These are phyloP conservation scores for Fusarium nodosum DNA, from an alignment of 2,329 filamentous ascomycete species.

Conservation along the genomic window DNA sequence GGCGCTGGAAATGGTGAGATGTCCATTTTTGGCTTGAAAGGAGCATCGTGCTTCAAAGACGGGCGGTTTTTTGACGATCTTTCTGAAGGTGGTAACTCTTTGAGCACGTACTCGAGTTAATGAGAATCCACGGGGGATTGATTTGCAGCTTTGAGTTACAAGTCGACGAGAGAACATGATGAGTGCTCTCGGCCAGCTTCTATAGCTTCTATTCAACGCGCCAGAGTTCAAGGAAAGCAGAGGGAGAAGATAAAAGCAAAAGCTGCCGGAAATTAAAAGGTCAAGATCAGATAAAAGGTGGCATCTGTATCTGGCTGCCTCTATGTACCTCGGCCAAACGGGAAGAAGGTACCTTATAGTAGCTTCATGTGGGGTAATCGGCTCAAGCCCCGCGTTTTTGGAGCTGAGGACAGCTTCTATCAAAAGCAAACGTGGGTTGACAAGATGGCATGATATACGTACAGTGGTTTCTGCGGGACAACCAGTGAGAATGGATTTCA, in stretches of 20 bases:
- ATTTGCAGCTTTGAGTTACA: conserved; percentile 29
- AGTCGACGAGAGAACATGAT: conserved; percentile 36
- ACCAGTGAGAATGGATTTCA: neutral
- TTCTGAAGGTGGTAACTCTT: neutral
- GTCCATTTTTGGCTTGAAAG: conserved; percentile 17
- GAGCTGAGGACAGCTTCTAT: conserved; percentile 37
- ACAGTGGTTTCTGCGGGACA: neutral
- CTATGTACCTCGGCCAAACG: conserved; percentile 49
- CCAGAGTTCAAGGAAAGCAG: neutral
- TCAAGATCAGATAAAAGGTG: neutral
- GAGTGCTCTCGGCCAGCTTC: neutral
- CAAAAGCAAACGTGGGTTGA: conserved; percentile 30
- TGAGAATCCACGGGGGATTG: conserved; percentile 14
- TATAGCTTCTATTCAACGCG: neutral
- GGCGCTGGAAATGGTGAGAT: conserved; percentile 48
- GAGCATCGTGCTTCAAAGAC: conserved; percentile 28
- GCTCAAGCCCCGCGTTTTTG: conserved; percentile 46
- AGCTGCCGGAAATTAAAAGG: neutral
- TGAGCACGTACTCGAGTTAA: conserved; percentile 42
- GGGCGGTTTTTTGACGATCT: conserved; percentile 25
- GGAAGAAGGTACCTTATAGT: conserved; percentile 16
- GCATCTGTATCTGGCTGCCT: conserved; percentile 4
- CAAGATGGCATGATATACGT: neutral
- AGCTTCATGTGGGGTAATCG: conserved; percentile 45
- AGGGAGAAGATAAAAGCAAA: neutral